Percentiles rank a stretch among this genome's conserved stretches.
Conservation (phyloP, 495 filamentous ascomycete species). For the Friedmanniomyces endolithicus region DNA sequence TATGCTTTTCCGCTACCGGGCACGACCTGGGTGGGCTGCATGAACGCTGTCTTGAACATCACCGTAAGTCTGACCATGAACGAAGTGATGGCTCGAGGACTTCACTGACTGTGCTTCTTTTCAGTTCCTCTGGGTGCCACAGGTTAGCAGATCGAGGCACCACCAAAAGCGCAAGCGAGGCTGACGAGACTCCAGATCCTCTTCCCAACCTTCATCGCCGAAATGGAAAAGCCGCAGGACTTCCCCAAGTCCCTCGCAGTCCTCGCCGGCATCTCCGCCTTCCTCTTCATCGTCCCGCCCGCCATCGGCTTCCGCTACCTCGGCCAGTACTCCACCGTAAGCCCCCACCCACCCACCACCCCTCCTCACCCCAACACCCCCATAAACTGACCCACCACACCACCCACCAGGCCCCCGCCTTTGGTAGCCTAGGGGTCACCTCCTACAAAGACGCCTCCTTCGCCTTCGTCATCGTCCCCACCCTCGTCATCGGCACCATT, state of each 20-base stretch:
- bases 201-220: constrained; percentile 75
- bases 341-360: not conserved
- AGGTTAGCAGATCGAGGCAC: not conserved
- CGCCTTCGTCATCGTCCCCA: constrained; percentile 80
- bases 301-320: constrained; percentile 64
- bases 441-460: constrained; percentile 70
- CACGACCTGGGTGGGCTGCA: constrained; percentile 61
- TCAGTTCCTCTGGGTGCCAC: constrained; percentile 50
- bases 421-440: constrained; percentile 57
- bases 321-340: constrained; percentile 61
- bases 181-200: constrained; percentile 57
- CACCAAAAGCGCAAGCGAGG: not conserved
- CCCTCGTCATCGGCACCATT: constrained; percentile 75
- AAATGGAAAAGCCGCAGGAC: constrained; percentile 73
- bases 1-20: constrained; percentile 45
- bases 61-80: constrained; percentile 21
- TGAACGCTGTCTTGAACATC: constrained; percentile 79
- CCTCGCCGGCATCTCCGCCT: constrained; percentile 67
- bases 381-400: too few relatives aligned
- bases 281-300: constrained; percentile 66
- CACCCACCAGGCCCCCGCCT: constrained; percentile 46
- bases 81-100: too few relatives aligned
- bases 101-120: too few relatives aligned
- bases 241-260: constrained; percentile 81
- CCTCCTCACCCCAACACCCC: too few relatives aligned